phyloP scores from a whole-genome alignment of 2,329 filamentous ascomycete species.

The Venturia asperata region DNA sequence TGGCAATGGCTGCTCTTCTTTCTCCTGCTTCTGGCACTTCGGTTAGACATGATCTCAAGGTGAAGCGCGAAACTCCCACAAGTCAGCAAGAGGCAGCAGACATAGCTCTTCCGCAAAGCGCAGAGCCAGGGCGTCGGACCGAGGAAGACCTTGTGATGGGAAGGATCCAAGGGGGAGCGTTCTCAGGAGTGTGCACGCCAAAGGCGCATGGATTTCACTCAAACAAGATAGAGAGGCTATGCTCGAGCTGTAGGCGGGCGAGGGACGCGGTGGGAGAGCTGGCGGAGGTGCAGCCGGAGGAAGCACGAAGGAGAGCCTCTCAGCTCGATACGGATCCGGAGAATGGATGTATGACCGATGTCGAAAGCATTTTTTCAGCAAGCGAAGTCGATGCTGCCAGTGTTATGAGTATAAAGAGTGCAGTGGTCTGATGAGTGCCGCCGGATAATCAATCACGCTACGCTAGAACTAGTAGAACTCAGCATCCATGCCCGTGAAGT shows the following conservation, averaged over 20 bases:
- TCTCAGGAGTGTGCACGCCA: background rate
- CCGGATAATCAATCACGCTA: background rate
- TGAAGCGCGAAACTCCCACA: background rate
- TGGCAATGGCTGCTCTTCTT: constrained; percentile 4
- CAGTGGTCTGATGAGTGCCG: too few relatives aligned
- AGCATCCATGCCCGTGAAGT: too few relatives aligned
- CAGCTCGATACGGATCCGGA: background rate
- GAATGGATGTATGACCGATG: background rate
- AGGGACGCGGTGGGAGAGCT: background rate
- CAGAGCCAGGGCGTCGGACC: background rate
- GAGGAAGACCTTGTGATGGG: background rate
- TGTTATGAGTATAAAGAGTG: background rate
- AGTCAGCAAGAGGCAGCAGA: background rate
- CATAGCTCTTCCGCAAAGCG: background rate
- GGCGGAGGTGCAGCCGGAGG: background rate
- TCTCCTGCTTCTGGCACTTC: constrained; percentile 6
- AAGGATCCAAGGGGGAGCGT: background rate
- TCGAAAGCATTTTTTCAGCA: background rate
- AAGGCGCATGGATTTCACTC: background rate
- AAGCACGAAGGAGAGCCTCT: background rate
- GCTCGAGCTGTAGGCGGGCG: background rate
- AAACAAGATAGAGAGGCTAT: background rate
- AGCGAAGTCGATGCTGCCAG: background rate
- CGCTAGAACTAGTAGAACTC: too few relatives aligned
- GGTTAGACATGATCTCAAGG: too few relatives aligned